Percentiles rank a stretch among this genome's conserved stretches.
phyloP scores from a whole-genome alignment of 225 moss, liverwort and hornwort genomes.

The Bryum argenteum region DNA sequence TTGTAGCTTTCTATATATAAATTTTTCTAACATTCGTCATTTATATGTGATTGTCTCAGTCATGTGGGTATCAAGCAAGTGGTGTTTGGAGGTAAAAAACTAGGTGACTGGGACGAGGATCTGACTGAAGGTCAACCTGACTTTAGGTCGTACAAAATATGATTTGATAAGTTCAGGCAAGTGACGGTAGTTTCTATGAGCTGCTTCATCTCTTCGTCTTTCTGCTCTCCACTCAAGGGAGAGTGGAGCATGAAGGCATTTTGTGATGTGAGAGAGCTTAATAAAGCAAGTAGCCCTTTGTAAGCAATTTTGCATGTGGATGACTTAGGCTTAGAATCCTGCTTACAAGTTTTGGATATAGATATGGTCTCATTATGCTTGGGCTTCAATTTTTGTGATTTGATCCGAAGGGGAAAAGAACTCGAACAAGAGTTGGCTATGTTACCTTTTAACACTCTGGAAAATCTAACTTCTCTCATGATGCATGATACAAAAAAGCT shows the following conservation, averaged over 20 bases:
- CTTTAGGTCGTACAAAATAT: conserved; percentile 78
- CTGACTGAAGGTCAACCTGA: conserved; percentile 60
- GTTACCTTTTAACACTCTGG: too few species aligned
- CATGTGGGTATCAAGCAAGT: conserved; percentile 98
- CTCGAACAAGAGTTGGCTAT: too few species aligned
- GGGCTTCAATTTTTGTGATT: too few species aligned
- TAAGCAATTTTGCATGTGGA: too few species aligned
- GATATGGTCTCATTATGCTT: too few species aligned
- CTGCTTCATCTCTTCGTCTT: conserved; percentile 16
- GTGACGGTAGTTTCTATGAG: conserved; percentile 17
- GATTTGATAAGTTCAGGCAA: conserved; percentile 25
- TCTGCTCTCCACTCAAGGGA: conserved; percentile 15
- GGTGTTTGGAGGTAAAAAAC: conserved; percentile 78
- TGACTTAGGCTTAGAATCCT: too few species aligned
- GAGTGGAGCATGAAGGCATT: background rate
- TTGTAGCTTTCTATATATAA: conserved; percentile 17
- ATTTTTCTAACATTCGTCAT: conserved; percentile 1
- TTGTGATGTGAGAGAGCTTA: too few species aligned
- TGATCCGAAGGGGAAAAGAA: too few species aligned
- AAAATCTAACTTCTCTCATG: too few species aligned
- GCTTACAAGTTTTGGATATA: too few species aligned
- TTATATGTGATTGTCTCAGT: conserved; percentile 46
- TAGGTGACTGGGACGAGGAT: conserved; percentile 95
- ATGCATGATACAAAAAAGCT: too few species aligned
- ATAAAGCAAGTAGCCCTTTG: too few species aligned